These are phyloP conservation scores for Macrophomina phaseolina DNA, from an alignment of 2,329 filamentous ascomycete genomes.

Conservation along the genomic window DNA sequence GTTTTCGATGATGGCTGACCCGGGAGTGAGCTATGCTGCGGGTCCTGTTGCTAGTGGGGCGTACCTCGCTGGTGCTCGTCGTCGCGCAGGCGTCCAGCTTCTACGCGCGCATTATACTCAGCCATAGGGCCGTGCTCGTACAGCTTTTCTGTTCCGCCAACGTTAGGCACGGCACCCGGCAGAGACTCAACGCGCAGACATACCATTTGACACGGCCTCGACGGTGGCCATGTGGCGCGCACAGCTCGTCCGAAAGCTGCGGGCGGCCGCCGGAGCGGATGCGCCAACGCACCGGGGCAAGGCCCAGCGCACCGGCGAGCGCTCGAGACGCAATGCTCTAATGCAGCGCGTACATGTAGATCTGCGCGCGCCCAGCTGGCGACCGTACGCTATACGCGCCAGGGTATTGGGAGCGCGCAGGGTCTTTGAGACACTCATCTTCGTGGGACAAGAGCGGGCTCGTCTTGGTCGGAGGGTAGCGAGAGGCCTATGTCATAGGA, in stretches of 20 bases:
- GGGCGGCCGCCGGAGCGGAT: conserved; percentile 6
- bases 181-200: not conserved
- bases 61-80: conserved; percentile 89
- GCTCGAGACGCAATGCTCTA: conserved; percentile 16
- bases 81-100: conserved; percentile 74
- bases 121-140: conserved; percentile 70
- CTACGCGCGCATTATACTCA: conserved; percentile 86
- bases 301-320: conserved; percentile 22
- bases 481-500: conserved; percentile 16
- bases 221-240: conserved; percentile 12
- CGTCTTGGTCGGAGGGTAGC: not conserved
- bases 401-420: conserved; percentile 15
- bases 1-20: conserved; percentile 79
- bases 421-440: conserved; percentile 16
- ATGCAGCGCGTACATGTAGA: not conserved
- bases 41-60: conserved; percentile 29
- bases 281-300: conserved; percentile 16
- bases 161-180: not conserved
- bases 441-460: not conserved
- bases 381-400: conserved; percentile 11
- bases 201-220: conserved; percentile 24
- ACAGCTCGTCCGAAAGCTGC: conserved; percentile 16
- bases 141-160: not conserved
- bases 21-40: conserved; percentile 28
- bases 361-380: conserved; percentile 10